Base-by-base conservation (phyloP, 2,329 filamentous ascomycete genomes). In the Arachnopeziza araneosa region DNA sequence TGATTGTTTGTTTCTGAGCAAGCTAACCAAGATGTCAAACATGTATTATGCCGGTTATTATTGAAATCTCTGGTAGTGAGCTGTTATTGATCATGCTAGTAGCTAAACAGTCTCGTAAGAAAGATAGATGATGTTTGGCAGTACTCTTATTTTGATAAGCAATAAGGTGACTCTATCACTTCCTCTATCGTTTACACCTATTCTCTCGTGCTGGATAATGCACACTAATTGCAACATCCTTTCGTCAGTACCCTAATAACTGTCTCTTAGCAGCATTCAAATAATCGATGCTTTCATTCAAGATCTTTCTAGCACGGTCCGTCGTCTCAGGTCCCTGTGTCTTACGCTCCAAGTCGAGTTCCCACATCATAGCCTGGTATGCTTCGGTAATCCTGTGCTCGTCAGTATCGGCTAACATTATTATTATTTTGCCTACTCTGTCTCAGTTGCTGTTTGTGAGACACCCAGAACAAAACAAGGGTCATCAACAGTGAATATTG, bases 401-500 rank as follows among this genome's bases (percentile, higher is more conserved):
- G 17, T 52, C 14, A 24, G 21, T 22, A 22, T 52, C 24, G 9
- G 3, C 50, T 4, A 3, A 52, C 19, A 17, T n/a, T 4, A 9
- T 10, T 44, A 19, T 17, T 6, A 12, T 14, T 17, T 17, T 4
- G 12, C 54, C 52, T 67, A 68, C 66, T 67, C 66, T 48, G 24
- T 36, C 26, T 66, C 58, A 8, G 55, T 30, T 44, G 64, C 64
- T 24, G 61, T 63, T 55, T 57, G 52, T 6, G 58, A 36, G 17
- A 68, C 54, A 7, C 66, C 65, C 10, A 69, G 57, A 1, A 68
- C 65, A 24, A 69, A 69, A 52, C 65, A 51, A 4, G 67, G 67
- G 57, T 68, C 66, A 14, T 44, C 36, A 19, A 44, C 36, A 14
- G 17, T 44, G 36, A 44, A 44, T 14, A 44, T 44, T 44, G 36